phyloP scores from a whole-genome alignment of 1,284 basidiomycete genomes.

The Irpex sp. region DNA sequence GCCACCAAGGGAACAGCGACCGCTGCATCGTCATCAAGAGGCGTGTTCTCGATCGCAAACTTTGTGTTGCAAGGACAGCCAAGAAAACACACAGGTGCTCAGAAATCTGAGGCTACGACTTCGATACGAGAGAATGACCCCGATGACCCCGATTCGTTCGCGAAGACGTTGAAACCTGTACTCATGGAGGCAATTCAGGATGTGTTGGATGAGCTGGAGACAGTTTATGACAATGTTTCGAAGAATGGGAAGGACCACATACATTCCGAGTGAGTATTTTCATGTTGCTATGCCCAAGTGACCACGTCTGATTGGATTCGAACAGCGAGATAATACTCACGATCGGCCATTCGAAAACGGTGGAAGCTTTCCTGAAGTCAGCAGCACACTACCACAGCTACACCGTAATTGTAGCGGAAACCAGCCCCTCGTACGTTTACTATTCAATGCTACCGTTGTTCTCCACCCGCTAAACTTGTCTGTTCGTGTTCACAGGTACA shows the following conservation, averaged over 20 bases:
- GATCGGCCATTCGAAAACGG: slow-evolving; percentile 90
- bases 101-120: slow-evolving; percentile 49
- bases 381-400: slow-evolving; percentile 91
- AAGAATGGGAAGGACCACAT: slow-evolving; percentile 96
- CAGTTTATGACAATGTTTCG: slow-evolving; percentile 92
- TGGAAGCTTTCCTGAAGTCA: slow-evolving; percentile 90
- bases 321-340: slow-evolving; percentile 93
- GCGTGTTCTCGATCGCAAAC: slow-evolving; percentile 30
- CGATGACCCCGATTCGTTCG: slow-evolving; percentile 73
- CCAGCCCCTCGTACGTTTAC: slow-evolving; percentile 76
- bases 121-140: slow-evolving; percentile 64
- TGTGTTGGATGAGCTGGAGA: slow-evolving; percentile 93
- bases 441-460: not conserved
- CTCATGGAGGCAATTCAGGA: slow-evolving; percentile 92
- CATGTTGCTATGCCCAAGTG: not conserved
- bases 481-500: slow-evolving; percentile 51
- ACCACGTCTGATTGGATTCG: not conserved
- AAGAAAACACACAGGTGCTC: slow-evolving; percentile 47
- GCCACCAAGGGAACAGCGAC: slow-evolving; percentile 40
- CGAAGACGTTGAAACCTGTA: slow-evolving; percentile 67
- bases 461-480: not conserved
- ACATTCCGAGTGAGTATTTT: slow-evolving; percentile 80
- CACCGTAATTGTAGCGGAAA: slow-evolving; percentile 95
- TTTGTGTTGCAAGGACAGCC: slow-evolving; percentile 70
- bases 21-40: not conserved